Base-by-base conservation (phyloP, 495 filamentous ascomycete species). In the Sphaerosporella brunnea region DNA sequence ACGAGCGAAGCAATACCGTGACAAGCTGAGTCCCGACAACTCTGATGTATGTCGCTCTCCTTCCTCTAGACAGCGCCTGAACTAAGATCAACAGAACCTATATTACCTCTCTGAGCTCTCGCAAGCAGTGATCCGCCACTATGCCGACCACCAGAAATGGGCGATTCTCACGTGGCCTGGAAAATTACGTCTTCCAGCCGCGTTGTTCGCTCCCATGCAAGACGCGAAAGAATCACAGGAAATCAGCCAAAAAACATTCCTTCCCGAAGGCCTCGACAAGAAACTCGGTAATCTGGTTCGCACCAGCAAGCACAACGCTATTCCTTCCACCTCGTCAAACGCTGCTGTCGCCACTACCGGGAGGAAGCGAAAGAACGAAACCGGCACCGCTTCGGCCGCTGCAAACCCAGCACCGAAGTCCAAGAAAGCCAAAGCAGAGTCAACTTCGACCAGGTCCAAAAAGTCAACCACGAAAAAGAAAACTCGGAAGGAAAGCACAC, bases 81-180 rank as follows among this genome's bases (percentile, higher is more conserved):
- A 20, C 43, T 34, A 36, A 46, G 2, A 16, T 24, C 0, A 7
- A 3, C 20, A 60, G 49, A 77, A 79, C 39, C 72, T 96, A 20
- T 92, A 93, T 55, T 75, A 84, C 13, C 65, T 96, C n/a, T 82
- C 80, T 40, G 90, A 99, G 55, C 71, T 99, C 10, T 78, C 87
- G 0, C 82, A 92, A 64, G 72, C 77, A 1, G 71, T 85, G 36
- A 81, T 96, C 50, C 71, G 82, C 30, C 77, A 75, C 51, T 99
- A 81, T 68, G 82, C 88, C 56, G 80, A 83, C 45, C 69, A 74
- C 51, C 78, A 78, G 37, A 77, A 78, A 41, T 73, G 67, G 53
- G 72, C 68, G 34, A 77, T 96, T 53, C 79, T 86, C 55, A 79
- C 79, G 3, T 88, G 80, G 61, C 78, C 86, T 0, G 77, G 72